These are phyloP conservation scores for Atractiella rhizophila DNA, from an alignment of 768 basidiomycete species.

Conservation along the genomic window DNA sequence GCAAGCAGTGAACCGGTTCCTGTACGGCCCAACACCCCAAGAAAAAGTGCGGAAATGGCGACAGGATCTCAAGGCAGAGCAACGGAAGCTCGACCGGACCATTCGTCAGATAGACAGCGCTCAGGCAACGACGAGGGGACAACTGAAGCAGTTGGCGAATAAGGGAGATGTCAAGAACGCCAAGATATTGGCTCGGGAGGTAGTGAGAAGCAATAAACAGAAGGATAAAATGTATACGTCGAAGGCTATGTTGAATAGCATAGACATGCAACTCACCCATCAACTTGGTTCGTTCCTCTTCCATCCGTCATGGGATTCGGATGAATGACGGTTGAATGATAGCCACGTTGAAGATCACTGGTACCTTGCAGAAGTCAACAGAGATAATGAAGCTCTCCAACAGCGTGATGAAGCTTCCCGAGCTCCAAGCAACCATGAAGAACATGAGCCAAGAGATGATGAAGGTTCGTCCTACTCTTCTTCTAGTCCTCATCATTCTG, in stretches of 20 bases:
- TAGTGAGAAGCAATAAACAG: constrained; percentile 86
- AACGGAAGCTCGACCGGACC: constrained; percentile 67
- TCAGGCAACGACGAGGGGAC: constrained; percentile 47
- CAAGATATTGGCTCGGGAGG: constrained; percentile 68
- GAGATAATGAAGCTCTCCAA: constrained; percentile 99
- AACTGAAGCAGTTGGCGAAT: constrained; percentile 64
- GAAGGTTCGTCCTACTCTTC: constrained; percentile 33
- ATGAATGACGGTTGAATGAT: neutral
- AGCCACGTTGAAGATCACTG: constrained; percentile 95
- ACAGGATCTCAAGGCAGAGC: constrained; percentile 51
- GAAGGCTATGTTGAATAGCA: constrained; percentile 78
- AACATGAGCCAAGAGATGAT: constrained; percentile 99
- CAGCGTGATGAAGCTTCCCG: constrained; percentile 65
- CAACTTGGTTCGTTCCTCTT: constrained; percentile 52
- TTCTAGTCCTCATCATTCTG: neutral
- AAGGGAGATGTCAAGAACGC: constrained; percentile 86
- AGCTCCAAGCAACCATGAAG: constrained; percentile 74
- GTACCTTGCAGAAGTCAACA: constrained; percentile 87
- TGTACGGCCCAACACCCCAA: constrained; percentile 90
- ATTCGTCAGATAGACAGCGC: constrained; percentile 70
- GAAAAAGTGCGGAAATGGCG: constrained; percentile 87
- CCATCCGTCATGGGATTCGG: neutral
- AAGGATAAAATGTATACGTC: constrained; percentile 70
- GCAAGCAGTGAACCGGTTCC: too few relatives aligned
- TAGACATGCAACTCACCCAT: constrained; percentile 63